Percentiles rank a stretch among this genome's conserved stretches.
These are phyloP conservation scores for Phylloporus rhodoxanthus DNA, from an alignment of 768 basidiomycete genomes.

Conservation along the genomic window DNA sequence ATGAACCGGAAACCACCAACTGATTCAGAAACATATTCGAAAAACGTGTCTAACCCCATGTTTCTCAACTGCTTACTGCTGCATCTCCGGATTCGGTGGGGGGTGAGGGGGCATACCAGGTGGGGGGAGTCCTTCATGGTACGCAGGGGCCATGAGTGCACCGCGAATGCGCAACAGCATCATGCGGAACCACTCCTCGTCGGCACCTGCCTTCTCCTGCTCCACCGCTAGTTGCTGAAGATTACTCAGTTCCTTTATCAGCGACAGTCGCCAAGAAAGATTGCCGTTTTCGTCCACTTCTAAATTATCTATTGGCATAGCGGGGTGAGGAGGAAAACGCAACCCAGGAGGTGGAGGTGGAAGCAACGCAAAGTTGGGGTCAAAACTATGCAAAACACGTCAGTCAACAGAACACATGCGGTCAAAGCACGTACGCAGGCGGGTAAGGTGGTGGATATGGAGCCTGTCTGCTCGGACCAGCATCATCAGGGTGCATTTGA, in stretches of 20 bases:
- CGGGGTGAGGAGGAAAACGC: slow-evolving; percentile 53
- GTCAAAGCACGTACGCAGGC: slow-evolving; percentile 38
- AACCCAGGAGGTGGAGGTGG: slow-evolving; percentile 44
- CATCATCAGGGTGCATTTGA: slow-evolving; percentile 55
- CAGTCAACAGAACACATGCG: not conserved
- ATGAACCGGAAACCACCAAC: slow-evolving; percentile 1
- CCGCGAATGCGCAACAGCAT: slow-evolving; percentile 76
- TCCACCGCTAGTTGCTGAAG: slow-evolving; percentile 72
- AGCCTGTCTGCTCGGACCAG: slow-evolving; percentile 51
- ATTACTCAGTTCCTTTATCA: slow-evolving; percentile 74
- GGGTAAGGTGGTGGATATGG: slow-evolving; percentile 61
- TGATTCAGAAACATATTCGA: slow-evolving; percentile 4
- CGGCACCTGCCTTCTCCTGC: slow-evolving; percentile 76
- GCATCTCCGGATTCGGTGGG: slow-evolving; percentile 31
- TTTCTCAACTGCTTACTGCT: slow-evolving; percentile 12
- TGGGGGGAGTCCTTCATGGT: slow-evolving; percentile 34
- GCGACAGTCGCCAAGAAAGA: slow-evolving; percentile 71
- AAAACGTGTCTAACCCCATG: not conserved
- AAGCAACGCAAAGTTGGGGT: slow-evolving; percentile 67
- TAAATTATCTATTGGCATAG: slow-evolving; percentile 64
- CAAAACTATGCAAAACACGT: slow-evolving; percentile 46
- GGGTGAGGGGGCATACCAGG: slow-evolving; percentile 34
- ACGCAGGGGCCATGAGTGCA: slow-evolving; percentile 54
- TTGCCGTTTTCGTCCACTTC: slow-evolving; percentile 76
- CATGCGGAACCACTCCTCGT: slow-evolving; percentile 81